Evolutionary conservation across 106 monocot species (phyloP).

Genomic region (Ottelia alismoides): DNA sequence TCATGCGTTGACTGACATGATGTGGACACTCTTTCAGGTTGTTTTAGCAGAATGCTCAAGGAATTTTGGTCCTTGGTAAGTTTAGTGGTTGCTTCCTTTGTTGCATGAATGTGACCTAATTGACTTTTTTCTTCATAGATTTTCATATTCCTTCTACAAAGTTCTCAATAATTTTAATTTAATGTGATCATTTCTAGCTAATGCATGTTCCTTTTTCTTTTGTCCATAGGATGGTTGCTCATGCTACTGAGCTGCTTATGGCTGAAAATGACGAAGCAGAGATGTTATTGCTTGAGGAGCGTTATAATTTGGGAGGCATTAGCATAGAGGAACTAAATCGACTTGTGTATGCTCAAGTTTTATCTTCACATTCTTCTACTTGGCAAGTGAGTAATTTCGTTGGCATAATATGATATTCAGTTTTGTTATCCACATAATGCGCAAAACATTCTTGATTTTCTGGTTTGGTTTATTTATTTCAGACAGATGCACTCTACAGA

Average conservation of each 20-base stretch:
- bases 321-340: no score
- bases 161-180: no score
- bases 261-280: slow-evolving; percentile 46
- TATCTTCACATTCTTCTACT: slow-evolving; percentile 72
- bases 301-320: slow-evolving; percentile 61
- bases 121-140: background rate
- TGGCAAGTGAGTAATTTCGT: slow-evolving; percentile 47
- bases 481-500: no score
- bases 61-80: slow-evolving; percentile 80
- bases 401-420: no score
- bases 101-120: background rate
- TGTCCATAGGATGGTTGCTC: slow-evolving; percentile 66
- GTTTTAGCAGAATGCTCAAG: slow-evolving; percentile 77
- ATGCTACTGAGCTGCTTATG: slow-evolving; percentile 66
- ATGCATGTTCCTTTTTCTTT: slow-evolving; percentile 7
- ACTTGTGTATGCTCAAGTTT: slow-evolving; percentile 74
- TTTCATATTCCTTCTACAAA: slow-evolving; percentile 4
- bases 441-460: no score
- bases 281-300: slow-evolving; percentile 53
- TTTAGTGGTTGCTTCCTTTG: slow-evolving; percentile 1
- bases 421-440: no score
- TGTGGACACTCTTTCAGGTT: slow-evolving; percentile 57
- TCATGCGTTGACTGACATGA: background rate
- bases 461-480: no score
- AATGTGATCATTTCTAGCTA: no score